Evolutionary conservation across 1,284 basidiomycete species (phyloP), one percentile per base, ranked within the genome.

Genomic region (Heterobasidion annosum): DNA sequence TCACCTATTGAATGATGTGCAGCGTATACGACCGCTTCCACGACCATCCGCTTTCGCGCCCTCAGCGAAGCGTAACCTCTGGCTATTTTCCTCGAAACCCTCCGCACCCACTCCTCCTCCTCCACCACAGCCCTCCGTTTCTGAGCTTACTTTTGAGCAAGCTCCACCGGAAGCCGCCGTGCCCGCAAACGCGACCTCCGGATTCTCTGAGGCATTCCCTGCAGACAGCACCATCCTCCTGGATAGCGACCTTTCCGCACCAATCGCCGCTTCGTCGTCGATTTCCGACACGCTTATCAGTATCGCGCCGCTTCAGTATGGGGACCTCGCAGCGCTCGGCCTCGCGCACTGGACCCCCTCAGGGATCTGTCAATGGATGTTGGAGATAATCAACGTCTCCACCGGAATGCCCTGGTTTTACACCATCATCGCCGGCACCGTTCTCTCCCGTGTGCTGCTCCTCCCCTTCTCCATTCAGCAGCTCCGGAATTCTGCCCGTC

Each of bases 381-480:
- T 94, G 56, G 91, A 96, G 63, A 65, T 83, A 44, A 68, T 93
- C 50, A 84, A 93, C 60, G 83, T 88, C 54, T 70, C 77, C 45
- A 85, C 86, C 0, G 88, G 85, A 34, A 66, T 94, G 55, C 89
- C 91, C 2, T 94, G 92, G 91, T 91, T 92, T 76, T 85, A 81
- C 68, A 87, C 85, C 34, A 93, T 98, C 68, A 72, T 92, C 35
- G 71, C 76, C 6, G 82, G 87, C 48, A 86, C 89, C 18, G 61
- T 90, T 10, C 67, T 82, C 61, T 83, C 91, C 70, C 88, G 91
- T 40, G 56, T 82, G 5, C 59, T 79, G 35, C 74, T 94, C 48
- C 69, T 94, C 53, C 92, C 91, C 2, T 73, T 93, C 62, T 73
- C 83, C 34, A 70, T 95, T 56, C 72, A 76, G 46, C 79, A 79